phyloP scores from a whole-genome alignment of 2,329 filamentous ascomycete genomes.

The Trichophyton verrucosum region DNA sequence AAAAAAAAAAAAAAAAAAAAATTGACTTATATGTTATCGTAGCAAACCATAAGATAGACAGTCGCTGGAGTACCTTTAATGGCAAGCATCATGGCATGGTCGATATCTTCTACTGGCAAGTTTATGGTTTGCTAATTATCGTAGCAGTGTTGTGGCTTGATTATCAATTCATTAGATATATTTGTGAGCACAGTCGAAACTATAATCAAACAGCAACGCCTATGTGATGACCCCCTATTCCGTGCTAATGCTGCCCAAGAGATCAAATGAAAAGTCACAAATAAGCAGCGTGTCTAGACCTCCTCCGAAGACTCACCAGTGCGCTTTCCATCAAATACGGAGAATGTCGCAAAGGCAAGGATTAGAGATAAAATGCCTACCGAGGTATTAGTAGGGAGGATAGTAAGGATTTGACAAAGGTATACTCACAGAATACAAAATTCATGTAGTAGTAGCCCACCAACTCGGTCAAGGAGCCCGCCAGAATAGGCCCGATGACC shows the following conservation, averaged over 20 bases:
- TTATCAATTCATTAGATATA: neutral
- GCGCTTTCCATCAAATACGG: neutral
- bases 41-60: neutral
- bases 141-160: neutral
- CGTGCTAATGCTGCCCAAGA: no score
- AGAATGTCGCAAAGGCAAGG: neutral
- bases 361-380: neutral
- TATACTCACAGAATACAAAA: neutral
- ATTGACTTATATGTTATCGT: no score
- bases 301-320: neutral
- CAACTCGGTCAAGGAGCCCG: neutral
- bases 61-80: neutral
- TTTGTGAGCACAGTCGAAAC: no score
- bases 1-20: no score
- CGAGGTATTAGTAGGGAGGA: neutral
- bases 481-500: neutral
- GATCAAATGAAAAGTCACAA: no score
- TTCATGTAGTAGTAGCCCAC: neutral
- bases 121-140: neutral
- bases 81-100: neutral
- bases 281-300: no score
- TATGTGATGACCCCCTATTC: no score
- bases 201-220: no score
- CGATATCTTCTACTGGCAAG: no score
- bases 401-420: neutral